Evolutionary conservation across 495 filamentous ascomycete genomes (phyloP).

Genomic region (Thermothielavioides terrestris): DNA sequence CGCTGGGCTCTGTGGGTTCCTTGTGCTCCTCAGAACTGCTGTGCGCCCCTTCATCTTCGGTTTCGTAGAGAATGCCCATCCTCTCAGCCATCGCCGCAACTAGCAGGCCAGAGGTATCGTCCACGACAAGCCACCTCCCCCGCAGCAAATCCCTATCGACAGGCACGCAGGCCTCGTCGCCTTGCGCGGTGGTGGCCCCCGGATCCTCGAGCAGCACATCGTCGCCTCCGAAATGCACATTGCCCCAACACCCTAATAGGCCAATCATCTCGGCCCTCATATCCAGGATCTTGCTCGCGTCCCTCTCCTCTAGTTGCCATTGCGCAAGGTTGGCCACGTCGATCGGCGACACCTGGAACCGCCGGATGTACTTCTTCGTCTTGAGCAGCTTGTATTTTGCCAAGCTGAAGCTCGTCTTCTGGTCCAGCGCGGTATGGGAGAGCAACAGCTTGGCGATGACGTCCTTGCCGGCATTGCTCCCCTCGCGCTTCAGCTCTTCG

Average conservation of each 20-base stretch:
- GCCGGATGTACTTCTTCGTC: slow-evolving; percentile 80
- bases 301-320: slow-evolving; percentile 68
- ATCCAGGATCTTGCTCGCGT: slow-evolving; percentile 74
- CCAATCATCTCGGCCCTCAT: slow-evolving; percentile 78
- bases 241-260: slow-evolving; percentile 48
- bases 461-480: slow-evolving; percentile 70
- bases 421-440: slow-evolving; percentile 75
- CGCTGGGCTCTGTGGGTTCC: neutral
- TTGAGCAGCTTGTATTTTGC: slow-evolving; percentile 95
- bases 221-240: slow-evolving; percentile 42
- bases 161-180: slow-evolving; percentile 17
- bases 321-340: slow-evolving; percentile 66
- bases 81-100: slow-evolving; percentile 84
- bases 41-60: slow-evolving; percentile 20
- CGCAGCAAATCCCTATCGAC: slow-evolving; percentile 18
- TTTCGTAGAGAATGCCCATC: slow-evolving; percentile 70
- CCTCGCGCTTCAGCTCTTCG: slow-evolving; percentile 76
- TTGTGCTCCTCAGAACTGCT: neutral
- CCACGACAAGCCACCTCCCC: slow-evolving; percentile 80
- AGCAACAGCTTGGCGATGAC: slow-evolving; percentile 78
- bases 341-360: slow-evolving; percentile 76
- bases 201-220: slow-evolving; percentile 26
- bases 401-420: slow-evolving; percentile 88
- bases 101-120: slow-evolving; percentile 81
- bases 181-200: slow-evolving; percentile 15